Evolutionary conservation across 441 rosid genomes (phyloP).

Genomic region (Lepidium campestre): DNA sequence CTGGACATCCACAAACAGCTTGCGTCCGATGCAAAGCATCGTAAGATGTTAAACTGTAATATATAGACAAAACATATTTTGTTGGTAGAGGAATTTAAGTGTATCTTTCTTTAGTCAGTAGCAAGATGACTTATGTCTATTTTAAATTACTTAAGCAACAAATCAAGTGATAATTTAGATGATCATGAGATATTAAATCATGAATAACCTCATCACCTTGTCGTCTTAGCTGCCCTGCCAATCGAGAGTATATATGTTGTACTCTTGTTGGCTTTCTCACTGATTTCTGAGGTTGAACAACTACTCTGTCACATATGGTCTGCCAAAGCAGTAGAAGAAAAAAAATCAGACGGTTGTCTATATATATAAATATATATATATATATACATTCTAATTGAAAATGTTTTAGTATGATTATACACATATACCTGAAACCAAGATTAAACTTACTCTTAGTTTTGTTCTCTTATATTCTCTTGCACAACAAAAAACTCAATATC

Average conservation of each 20-base stretch:
- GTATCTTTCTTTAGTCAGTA: background rate
- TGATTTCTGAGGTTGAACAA: conserved; percentile 60
- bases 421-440: background rate
- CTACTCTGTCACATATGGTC: conserved; percentile 61
- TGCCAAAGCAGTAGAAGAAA: conserved; percentile 26
- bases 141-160: background rate
- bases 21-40: conserved; percentile 85
- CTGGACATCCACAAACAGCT: conserved; percentile 90
- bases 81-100: background rate
- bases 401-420: background rate
- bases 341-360: background rate
- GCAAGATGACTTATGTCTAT: background rate
- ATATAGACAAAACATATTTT: conserved; percentile 8
- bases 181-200: background rate
- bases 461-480: conserved; percentile 76
- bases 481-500: conserved; percentile 85
- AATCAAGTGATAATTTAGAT: background rate
- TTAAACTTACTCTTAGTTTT: conserved; percentile 61
- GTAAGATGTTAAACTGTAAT: conserved; percentile 63
- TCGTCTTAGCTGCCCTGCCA: conserved; percentile 61
- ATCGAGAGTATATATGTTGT: conserved; percentile 71
- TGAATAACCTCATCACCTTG: conserved; percentile 75
- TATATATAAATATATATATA: too few relatives aligned
- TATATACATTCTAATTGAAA: background rate
- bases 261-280: conserved; percentile 75